phyloP scores from a whole-genome alignment of 805 yeast species.

The Sporopachydermia quercuum region DNA sequence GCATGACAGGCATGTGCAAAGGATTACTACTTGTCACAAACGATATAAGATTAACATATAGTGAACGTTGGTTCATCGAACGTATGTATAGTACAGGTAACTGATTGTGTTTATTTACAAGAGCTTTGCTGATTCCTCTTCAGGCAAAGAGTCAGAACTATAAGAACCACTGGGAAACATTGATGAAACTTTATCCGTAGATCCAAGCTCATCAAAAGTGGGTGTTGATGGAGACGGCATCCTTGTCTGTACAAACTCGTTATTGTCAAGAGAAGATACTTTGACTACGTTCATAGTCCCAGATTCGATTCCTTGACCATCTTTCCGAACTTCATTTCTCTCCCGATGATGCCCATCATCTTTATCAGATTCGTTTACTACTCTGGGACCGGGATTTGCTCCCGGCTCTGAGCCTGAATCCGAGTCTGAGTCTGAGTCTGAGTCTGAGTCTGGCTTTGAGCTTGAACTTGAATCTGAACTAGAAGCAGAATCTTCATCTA shows the following conservation, averaged over 20 bases:
- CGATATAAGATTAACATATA: too few species aligned
- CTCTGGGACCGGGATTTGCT: too few species aligned
- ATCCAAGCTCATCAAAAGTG: too few species aligned
- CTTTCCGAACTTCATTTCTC: conserved; percentile 3
- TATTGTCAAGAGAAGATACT: too few species aligned
- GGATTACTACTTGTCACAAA: too few species aligned
- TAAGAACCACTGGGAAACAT: conserved; percentile 2
- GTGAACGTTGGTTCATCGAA: too few species aligned
- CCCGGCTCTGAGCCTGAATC: conserved; percentile 15
- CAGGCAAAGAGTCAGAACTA: conserved; percentile 7
- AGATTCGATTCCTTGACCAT: not conserved
- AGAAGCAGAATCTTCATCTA: not conserved
- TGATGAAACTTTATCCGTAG: not conserved
- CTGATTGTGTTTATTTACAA: too few species aligned
- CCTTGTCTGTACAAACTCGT: too few species aligned
- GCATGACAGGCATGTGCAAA: too few species aligned
- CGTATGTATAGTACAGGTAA: too few species aligned
- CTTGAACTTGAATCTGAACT: not conserved
- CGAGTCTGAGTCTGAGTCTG: conserved; percentile 12
- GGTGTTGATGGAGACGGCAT: too few species aligned
- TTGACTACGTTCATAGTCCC: not conserved
- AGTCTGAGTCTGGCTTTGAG: conserved; percentile 15
- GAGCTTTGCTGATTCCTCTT: conserved; percentile 2
- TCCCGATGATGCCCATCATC: conserved; percentile 2
- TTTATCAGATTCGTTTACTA: conserved; percentile 14